Evolutionary conservation across 148 eudicot genomes (phyloP).

Genomic region (Chenopodium formosanum): DNA sequence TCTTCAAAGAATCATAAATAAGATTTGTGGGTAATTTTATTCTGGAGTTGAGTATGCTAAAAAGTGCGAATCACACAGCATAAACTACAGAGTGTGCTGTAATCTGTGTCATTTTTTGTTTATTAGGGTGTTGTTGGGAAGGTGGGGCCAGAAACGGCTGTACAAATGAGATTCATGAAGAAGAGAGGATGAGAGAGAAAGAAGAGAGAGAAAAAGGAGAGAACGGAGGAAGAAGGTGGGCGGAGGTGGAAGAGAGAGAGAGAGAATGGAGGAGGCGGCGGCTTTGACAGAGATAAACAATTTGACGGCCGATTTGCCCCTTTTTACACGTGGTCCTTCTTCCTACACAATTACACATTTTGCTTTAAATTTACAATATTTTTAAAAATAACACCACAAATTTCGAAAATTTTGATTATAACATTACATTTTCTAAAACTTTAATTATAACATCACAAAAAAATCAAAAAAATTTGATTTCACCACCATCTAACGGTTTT

Average conservation of each 20-base stretch:
- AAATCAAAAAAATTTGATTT: too few relatives aligned
- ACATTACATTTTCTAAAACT: too few relatives aligned
- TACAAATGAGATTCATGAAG: too few relatives aligned
- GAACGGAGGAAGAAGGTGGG: background rate
- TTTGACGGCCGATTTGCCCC: constrained; percentile 17
- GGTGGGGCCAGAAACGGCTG: constrained; percentile 9
- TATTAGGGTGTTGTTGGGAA: background rate
- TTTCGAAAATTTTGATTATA: too few relatives aligned
- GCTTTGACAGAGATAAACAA: constrained; percentile 1
- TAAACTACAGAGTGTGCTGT: background rate
- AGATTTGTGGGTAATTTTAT: background rate
- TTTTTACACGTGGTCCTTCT: constrained; percentile 16
- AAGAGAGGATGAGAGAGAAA: background rate
- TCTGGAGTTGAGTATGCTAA: background rate
- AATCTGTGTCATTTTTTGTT: background rate
- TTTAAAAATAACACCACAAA: too few relatives aligned
- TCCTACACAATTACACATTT: background rate
- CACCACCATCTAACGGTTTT: too few relatives aligned
- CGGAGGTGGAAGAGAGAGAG: background rate
- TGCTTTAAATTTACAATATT: too few relatives aligned
- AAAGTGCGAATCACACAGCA: constrained; percentile 24
- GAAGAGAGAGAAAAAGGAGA: background rate
- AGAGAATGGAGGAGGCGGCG: constrained; percentile 3
- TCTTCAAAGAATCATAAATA: background rate
- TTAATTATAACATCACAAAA: too few relatives aligned